Percentiles rank a stretch among this genome's conserved stretches.
These are phyloP conservation scores for Dothideomycetidae sp. DNA, from an alignment of 2,329 filamentous ascomycete species.

Conservation along the genomic window DNA sequence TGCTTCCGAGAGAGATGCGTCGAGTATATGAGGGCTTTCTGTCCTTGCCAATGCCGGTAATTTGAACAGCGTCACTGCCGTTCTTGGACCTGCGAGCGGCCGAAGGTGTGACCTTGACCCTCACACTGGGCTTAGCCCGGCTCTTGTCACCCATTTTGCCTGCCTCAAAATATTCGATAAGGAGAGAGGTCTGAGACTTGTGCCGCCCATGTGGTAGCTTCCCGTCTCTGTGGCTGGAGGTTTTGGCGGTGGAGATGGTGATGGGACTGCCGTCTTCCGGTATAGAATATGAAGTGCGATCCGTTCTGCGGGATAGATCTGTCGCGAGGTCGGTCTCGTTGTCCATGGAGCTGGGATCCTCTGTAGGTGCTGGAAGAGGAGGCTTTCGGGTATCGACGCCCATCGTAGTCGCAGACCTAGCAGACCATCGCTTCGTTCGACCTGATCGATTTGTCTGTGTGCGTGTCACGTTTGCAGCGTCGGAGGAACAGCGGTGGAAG, in stretches of 20 bases:
- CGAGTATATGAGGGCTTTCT: slow-evolving; percentile 57
- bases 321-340: slow-evolving; percentile 43
- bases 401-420: slow-evolving; percentile 20
- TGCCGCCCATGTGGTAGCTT: slow-evolving; percentile 36
- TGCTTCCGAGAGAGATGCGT: slow-evolving; percentile 48
- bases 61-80: slow-evolving; percentile 63
- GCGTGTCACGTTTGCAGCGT: too few relatives aligned
- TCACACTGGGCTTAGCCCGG: slow-evolving; percentile 66
- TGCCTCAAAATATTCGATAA: slow-evolving; percentile 92
- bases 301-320: slow-evolving; percentile 54
- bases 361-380: slow-evolving; percentile 66
- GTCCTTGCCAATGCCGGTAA: slow-evolving; percentile 63
- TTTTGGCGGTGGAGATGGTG: slow-evolving; percentile 71
- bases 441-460: too few relatives aligned
- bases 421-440: slow-evolving; percentile 4
- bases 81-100: slow-evolving; percentile 39
- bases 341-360: slow-evolving; percentile 54
- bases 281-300: slow-evolving; percentile 61
- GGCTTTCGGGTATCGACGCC: slow-evolving; percentile 31
- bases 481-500: too few relatives aligned
- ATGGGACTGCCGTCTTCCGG: slow-evolving; percentile 82
- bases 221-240: slow-evolving; percentile 29
- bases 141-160: slow-evolving; percentile 48
- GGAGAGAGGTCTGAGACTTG: slow-evolving; percentile 72
- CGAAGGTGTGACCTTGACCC: slow-evolving; percentile 67